Conservation (phyloP, 768 basidiomycete species). For the Paxillus rubicundulus region DNA sequence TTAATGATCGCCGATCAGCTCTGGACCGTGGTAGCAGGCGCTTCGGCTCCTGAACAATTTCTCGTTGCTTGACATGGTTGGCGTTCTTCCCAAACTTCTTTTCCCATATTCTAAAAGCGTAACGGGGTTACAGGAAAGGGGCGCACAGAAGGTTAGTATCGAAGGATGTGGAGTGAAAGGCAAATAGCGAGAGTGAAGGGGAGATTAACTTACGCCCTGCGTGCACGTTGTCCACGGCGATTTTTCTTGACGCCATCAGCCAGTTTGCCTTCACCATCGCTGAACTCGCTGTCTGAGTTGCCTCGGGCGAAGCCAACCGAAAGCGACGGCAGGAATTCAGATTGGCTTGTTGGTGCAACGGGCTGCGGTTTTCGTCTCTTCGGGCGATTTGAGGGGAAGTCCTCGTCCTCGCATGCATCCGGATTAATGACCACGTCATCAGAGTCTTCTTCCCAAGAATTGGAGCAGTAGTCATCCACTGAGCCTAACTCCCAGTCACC, state of each 20-base stretch:
- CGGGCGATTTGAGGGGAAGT: constrained; percentile 12
- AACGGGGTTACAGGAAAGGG: constrained; percentile 1
- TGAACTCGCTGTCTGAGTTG: constrained; percentile 74
- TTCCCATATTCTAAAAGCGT: constrained; percentile 82
- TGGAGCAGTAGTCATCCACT: constrained; percentile 27
- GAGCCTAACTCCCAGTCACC: constrained; percentile 40
- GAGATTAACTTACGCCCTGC: constrained; percentile 73
- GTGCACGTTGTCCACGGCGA: constrained; percentile 88
- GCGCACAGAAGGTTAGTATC: not conserved
- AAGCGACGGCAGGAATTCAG: constrained; percentile 86
- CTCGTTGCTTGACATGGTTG: constrained; percentile 73
- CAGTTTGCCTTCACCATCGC: constrained; percentile 57
- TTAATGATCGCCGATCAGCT: constrained; percentile 16
- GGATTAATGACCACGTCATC: constrained; percentile 31
- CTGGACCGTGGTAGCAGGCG: constrained; percentile 9
- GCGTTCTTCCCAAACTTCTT: constrained; percentile 91
- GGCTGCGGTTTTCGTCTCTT: constrained; percentile 17
- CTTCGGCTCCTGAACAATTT: constrained; percentile 20
- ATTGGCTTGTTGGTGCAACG: constrained; percentile 28
- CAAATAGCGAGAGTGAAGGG: not conserved
- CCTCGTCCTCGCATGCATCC: constrained; percentile 23
- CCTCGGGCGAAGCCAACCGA: constrained; percentile 82
- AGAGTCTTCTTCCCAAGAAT: constrained; percentile 29
- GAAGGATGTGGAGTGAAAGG: not conserved
- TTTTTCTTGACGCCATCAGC: constrained; percentile 72